Conservation (phyloP, 2,329 filamentous ascomycete species). For the Ophiostoma angusticollis region DNA sequence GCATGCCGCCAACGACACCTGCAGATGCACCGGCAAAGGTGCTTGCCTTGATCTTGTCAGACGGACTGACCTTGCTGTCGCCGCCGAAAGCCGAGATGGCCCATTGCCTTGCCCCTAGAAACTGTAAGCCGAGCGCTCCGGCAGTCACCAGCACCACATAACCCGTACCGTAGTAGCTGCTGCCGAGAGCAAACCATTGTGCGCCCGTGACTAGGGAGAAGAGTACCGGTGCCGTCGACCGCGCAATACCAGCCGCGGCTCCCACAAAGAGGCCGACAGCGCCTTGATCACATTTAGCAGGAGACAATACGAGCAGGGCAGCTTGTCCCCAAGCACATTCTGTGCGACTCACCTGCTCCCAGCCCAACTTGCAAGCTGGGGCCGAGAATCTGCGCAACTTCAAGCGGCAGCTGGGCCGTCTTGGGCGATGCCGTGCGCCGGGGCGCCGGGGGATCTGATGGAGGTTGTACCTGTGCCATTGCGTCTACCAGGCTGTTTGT, state of each 20-base stretch:
- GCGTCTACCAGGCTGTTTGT: neutral
- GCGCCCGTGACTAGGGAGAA: constrained; percentile 61
- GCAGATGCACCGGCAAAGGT: constrained; percentile 58
- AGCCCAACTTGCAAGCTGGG: constrained; percentile 47
- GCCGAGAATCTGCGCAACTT: constrained; percentile 31
- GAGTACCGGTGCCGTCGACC: constrained; percentile 51
- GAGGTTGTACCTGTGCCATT: constrained; percentile 7
- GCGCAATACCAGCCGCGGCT: constrained; percentile 58
- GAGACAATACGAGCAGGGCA: too few species aligned
- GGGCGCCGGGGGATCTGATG: constrained; percentile 1
- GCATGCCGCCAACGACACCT: constrained; percentile 44
- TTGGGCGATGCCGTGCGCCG: constrained; percentile 4
- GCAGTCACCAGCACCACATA: neutral
- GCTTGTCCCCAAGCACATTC: too few species aligned
- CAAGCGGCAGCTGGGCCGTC: constrained; percentile 25
- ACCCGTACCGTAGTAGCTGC: constrained; percentile 56
- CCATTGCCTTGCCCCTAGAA: constrained; percentile 17
- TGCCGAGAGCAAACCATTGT: constrained; percentile 71
- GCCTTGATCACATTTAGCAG: constrained; percentile 29
- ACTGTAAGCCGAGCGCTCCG: neutral
- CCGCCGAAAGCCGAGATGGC: constrained; percentile 35
- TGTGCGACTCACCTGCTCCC: constrained; percentile 44
- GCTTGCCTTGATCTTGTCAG: constrained; percentile 54
- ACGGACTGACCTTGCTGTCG: constrained; percentile 37
- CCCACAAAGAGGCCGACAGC: constrained; percentile 49